A percentile compares a stretch with the other conserved stretches of the same genome.
phyloP scores from a whole-genome alignment of 2,329 filamentous ascomycete genomes.

The Trichoderma breve region DNA sequence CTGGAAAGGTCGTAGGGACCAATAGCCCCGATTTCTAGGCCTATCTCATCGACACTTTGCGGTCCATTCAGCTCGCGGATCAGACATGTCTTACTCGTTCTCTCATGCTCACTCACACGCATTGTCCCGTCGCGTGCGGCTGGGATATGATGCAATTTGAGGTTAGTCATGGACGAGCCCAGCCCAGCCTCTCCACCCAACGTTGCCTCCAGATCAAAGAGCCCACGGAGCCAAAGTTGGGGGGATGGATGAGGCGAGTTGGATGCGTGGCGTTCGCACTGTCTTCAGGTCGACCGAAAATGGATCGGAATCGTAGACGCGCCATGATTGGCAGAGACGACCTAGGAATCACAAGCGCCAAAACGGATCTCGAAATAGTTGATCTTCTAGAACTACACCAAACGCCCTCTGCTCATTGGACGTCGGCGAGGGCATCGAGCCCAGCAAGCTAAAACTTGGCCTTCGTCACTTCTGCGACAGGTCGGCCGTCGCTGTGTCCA shows the following conservation, averaged over 20 bases:
- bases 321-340: constrained; percentile 5
- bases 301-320: constrained; percentile 31
- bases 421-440: neutral
- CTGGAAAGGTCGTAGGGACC: neutral
- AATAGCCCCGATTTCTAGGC: neutral
- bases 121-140: neutral
- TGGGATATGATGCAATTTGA: neutral
- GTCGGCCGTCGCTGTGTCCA: neutral
- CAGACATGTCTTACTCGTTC: neutral
- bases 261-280: constrained; percentile 27
- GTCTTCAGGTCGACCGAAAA: constrained; percentile 34
- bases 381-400: constrained; percentile 24
- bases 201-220: neutral
- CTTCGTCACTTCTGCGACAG: constrained; percentile 8
- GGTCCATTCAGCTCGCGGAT: neutral
- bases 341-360: neutral
- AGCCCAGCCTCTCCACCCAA: neutral
- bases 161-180: neutral
- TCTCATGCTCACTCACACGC: neutral
- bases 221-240: neutral
- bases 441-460: constrained; percentile 13
- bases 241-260: neutral
- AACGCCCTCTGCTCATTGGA: constrained; percentile 13
- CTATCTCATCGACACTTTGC: neutral
- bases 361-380: constrained; percentile 5